phyloP scores from a whole-genome alignment of 164 flowering plant species.

The Liriodendron chinense region DNA sequence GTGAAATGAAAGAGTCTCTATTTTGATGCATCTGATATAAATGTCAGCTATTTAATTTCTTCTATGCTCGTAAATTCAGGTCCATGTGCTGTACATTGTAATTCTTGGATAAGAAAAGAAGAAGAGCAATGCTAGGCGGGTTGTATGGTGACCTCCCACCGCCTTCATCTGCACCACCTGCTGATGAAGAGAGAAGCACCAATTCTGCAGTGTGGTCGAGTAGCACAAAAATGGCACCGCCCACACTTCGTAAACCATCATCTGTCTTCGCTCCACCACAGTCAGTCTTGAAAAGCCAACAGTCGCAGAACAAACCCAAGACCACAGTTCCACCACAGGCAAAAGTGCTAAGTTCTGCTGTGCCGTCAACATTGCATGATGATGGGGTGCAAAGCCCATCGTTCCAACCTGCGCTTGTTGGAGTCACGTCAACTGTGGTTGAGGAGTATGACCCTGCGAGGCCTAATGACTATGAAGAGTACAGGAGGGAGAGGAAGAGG shows the following conservation, averaged over 20 bases:
- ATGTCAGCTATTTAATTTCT: background rate
- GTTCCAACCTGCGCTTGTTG: constrained; percentile 66
- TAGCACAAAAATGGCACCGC: constrained; percentile 86
- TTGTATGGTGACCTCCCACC: constrained; percentile 92
- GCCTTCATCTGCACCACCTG: constrained; percentile 57
- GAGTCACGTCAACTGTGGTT: constrained; percentile 63
- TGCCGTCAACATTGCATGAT: constrained; percentile 7
- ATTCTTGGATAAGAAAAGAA: background rate
- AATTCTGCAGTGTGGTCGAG: constrained; percentile 71
- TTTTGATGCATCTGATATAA: background rate
- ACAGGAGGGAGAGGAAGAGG: constrained; percentile 70
- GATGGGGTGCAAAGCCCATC: constrained; percentile 13
- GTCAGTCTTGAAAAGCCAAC: constrained; percentile 45
- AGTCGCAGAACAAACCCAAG: constrained; percentile 33
- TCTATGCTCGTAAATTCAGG: background rate
- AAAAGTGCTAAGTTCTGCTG: constrained; percentile 14
- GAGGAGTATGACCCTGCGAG: constrained; percentile 97
- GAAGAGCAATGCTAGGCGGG: constrained; percentile 72
- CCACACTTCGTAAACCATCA: constrained; percentile 79
- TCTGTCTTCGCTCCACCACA: constrained; percentile 59
- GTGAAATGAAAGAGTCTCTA: background rate
- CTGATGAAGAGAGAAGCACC: constrained; percentile 48
- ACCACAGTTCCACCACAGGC: constrained; percentile 16
- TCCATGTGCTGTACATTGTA: background rate
- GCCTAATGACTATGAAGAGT: constrained; percentile 93